Percentiles rank a stretch among this genome's conserved stretches.
Evolutionary conservation across 2,329 filamentous ascomycete species (phyloP).

Genomic region (Aspergillus niger): DNA sequence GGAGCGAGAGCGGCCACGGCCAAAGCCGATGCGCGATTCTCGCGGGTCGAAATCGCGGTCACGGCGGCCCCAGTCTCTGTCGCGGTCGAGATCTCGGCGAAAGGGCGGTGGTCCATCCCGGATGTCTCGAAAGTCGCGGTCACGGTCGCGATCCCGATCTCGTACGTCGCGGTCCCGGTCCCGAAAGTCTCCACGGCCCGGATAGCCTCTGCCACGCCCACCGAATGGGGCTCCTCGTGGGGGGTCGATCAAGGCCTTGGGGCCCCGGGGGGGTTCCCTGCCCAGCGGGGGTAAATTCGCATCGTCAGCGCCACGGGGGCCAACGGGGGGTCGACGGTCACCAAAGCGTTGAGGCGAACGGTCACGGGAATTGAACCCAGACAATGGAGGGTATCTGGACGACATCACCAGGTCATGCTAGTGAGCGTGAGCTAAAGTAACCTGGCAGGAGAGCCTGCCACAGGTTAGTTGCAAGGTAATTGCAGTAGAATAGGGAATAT

Average conservation of each 20-base stretch:
- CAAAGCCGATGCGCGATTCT: slow-evolving; percentile 47
- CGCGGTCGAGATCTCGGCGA: slow-evolving; percentile 46
- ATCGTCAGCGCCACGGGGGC: slow-evolving; percentile 57
- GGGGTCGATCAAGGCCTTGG: slow-evolving; percentile 73
- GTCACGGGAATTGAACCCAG: slow-evolving; percentile 66
- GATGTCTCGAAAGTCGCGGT: slow-evolving; percentile 44
- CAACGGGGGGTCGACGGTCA: slow-evolving; percentile 65
- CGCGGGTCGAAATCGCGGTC: slow-evolving; percentile 51
- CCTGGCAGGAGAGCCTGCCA: slow-evolving; percentile 24
- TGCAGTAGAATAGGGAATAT: no score
- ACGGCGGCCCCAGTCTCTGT: slow-evolving; percentile 49
- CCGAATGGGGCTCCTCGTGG: slow-evolving; percentile 55
- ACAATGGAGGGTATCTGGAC: slow-evolving; percentile 63
- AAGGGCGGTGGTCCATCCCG: slow-evolving; percentile 43
- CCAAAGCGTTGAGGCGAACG: slow-evolving; percentile 71
- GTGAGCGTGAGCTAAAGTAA: slow-evolving; percentile 19
- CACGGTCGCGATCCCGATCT: slow-evolving; percentile 47
- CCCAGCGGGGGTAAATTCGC: slow-evolving; percentile 58
- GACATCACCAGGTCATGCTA: slow-evolving; percentile 51
- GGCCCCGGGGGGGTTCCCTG: slow-evolving; percentile 77
- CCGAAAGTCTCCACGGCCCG: slow-evolving; percentile 36
- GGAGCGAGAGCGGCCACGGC: slow-evolving; percentile 49
- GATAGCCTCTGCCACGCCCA: slow-evolving; percentile 49
- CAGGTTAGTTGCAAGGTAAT: slow-evolving; percentile 46
- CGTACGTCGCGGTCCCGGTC: slow-evolving; percentile 66